Conservation (phyloP, 305 asterid genomes). For the Fraxinus xanthoxyloides region DNA sequence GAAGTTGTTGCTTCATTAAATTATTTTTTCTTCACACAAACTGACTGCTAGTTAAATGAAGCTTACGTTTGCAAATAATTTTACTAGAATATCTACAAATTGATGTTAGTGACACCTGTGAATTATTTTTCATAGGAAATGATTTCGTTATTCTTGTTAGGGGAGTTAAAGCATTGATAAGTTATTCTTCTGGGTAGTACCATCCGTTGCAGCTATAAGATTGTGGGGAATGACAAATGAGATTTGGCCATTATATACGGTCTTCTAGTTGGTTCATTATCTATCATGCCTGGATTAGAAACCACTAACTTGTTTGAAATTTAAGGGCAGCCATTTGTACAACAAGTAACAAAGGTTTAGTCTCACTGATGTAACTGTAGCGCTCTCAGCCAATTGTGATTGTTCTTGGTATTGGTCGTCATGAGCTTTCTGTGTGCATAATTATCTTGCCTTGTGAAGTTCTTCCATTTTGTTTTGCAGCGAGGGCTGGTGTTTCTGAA, state of each 20-base stretch:
- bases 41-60: neutral
- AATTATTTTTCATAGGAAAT: neutral
- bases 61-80: neutral
- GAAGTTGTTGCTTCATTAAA: neutral
- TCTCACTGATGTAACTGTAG: neutral
- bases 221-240: neutral
- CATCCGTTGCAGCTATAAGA: neutral
- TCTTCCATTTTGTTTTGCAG: constrained; percentile 28
- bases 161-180: neutral
- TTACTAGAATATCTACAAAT: neutral
- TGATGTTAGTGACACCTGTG: neutral
- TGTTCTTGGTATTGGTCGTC: neutral
- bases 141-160: neutral
- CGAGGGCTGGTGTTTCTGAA: constrained; percentile 35
- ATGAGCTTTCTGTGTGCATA: constrained; percentile 13
- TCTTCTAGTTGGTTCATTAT: neutral
- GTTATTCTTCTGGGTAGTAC: neutral
- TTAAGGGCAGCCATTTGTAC: neutral
- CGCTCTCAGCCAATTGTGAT: neutral
- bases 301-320: neutral
- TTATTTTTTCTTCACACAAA: neutral
- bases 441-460: constrained; percentile 10
- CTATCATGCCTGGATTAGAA: neutral
- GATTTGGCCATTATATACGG: neutral
- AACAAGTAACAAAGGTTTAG: neutral